Evolutionary conservation across 768 basidiomycete species (phyloP).

Genomic region (Amanita brunnescens): DNA sequence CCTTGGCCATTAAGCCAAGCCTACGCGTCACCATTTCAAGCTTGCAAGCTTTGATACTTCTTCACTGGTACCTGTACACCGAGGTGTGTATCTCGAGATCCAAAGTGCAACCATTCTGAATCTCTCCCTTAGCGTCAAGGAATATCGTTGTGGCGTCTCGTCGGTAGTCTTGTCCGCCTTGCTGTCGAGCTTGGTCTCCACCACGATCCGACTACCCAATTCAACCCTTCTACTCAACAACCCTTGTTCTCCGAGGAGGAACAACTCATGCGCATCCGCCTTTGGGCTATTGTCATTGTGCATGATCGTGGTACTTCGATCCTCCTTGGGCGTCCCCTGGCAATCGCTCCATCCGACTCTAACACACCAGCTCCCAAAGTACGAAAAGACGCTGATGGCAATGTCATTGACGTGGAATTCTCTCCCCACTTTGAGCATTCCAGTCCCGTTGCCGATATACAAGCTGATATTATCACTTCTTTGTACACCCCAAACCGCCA

Average conservation of each 20-base stretch:
- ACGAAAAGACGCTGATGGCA: conserved; percentile 19
- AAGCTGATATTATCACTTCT: conserved; percentile 84
- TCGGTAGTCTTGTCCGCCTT: conserved; percentile 75
- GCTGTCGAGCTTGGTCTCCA: conserved; percentile 81
- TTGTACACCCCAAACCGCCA: conserved; percentile 73
- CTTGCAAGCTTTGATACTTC: conserved; percentile 72
- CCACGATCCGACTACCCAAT: conserved; percentile 70
- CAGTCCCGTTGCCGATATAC: conserved; percentile 71
- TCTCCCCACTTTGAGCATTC: conserved; percentile 78
- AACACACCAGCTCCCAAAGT: conserved; percentile 69
- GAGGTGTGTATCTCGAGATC: conserved; percentile 42
- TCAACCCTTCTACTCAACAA: conserved; percentile 29
- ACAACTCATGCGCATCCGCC: conserved; percentile 66
- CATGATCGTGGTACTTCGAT: conserved; percentile 87
- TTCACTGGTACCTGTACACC: conserved; percentile 87
- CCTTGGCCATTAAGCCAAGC: conserved; percentile 71
- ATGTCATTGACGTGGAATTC: conserved; percentile 36
- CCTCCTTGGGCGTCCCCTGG: conserved; percentile 77
- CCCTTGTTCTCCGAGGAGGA: conserved; percentile 65
- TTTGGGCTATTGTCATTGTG: conserved; percentile 80
- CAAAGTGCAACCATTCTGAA: background rate
- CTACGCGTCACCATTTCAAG: conserved; percentile 76
- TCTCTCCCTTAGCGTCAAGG: conserved; percentile 60
- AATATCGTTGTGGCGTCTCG: conserved; percentile 82
- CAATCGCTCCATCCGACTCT: conserved; percentile 73